Evolutionary conservation across 2,329 filamentous ascomycete species (phyloP).

Genomic region (Trichoderma semiorbis): DNA sequence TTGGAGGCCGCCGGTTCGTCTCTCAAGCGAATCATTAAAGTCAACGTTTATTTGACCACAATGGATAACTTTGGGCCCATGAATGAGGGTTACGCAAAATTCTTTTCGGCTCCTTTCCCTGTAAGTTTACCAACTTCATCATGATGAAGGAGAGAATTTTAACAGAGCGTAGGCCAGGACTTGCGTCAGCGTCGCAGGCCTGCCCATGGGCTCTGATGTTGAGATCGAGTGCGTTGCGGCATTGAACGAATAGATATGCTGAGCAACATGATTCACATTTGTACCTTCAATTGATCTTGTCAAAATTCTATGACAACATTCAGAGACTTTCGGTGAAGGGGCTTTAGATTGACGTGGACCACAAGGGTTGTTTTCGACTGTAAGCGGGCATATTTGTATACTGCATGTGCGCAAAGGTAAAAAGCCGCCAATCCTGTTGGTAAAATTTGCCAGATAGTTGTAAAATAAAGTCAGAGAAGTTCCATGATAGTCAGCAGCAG

Average conservation of each 20-base stretch:
- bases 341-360: background rate
- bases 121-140: conserved; percentile 30
- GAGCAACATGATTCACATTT: background rate
- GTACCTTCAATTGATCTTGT: background rate
- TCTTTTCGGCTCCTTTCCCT: conserved; percentile 47
- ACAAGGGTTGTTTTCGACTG: too few species aligned
- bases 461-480: background rate
- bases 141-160: background rate
- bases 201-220: conserved; percentile 67
- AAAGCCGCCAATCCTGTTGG: background rate
- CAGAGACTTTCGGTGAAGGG: background rate
- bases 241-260: background rate
- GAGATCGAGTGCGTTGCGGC: conserved; percentile 58
- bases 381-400: background rate
- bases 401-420: background rate
- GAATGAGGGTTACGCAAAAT: conserved; percentile 53
- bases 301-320: background rate
- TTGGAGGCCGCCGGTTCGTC: conserved; percentile 58
- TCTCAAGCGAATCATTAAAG: conserved; percentile 61
- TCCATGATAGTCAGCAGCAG: background rate
- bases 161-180: conserved; percentile 44
- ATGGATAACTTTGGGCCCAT: conserved; percentile 63
- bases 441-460: background rate
- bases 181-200: conserved; percentile 70
- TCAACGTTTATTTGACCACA: conserved; percentile 62